phyloP scores from a whole-genome alignment of 2,329 filamentous ascomycete species.

The Chaetomium sp. region DNA sequence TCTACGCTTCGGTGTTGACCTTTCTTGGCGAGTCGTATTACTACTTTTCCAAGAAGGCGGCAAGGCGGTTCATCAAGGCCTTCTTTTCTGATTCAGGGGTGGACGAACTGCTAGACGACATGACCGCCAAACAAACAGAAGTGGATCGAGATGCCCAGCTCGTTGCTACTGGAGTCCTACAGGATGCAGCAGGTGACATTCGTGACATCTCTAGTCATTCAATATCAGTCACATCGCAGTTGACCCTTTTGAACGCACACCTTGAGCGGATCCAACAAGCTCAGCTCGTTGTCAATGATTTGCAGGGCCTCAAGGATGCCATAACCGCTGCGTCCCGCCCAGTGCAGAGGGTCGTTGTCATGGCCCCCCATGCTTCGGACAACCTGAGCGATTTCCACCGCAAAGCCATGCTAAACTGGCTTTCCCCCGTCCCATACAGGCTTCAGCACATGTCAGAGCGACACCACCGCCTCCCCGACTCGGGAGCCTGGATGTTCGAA shows the following conservation, averaged over 20 bases:
- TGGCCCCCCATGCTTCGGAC: not conserved
- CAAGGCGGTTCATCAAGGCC: not conserved
- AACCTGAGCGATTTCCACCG: not conserved
- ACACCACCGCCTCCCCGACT: too few relatives aligned
- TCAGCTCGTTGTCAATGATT: not conserved
- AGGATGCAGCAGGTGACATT: not conserved
- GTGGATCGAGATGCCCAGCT: not conserved
- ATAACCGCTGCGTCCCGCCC: not conserved
- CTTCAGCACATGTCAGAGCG: too few relatives aligned
- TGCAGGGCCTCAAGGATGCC: not conserved
- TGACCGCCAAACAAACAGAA: not conserved
- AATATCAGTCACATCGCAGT: not conserved
- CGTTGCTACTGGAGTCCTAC: not conserved
- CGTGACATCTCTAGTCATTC: not conserved
- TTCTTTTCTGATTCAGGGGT: not conserved
- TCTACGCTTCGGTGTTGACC: not conserved
- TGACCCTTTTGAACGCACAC: not conserved
- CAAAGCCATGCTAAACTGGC: not conserved
- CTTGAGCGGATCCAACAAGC: not conserved
- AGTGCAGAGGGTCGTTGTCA: not conserved
- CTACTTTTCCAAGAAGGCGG: not conserved
- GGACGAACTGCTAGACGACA: not conserved
- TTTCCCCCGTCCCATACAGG: too few relatives aligned
- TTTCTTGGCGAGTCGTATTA: not conserved
- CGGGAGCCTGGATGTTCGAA: too few relatives aligned